Percentiles rank a stretch among this genome's conserved stretches.
These are phyloP conservation scores for Leishmania major DNA, from an alignment of 208 protist genomes.

Conservation along the genomic window DNA sequence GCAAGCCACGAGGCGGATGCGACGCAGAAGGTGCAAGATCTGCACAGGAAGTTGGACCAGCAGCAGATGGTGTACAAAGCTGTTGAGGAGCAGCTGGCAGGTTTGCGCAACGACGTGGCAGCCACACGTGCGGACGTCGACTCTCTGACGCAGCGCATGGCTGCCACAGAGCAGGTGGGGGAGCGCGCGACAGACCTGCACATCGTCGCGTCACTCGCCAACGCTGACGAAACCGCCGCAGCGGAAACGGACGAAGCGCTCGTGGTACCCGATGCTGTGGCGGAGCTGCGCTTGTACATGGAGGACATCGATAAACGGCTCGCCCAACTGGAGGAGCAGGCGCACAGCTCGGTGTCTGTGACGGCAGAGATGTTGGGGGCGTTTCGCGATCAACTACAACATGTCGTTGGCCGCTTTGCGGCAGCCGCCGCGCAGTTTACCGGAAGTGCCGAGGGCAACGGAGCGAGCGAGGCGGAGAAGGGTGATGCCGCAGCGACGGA, in stretches of 20 bases:
- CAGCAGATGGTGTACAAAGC: neutral
- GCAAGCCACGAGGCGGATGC: slow-evolving; percentile 4
- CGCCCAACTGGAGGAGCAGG: slow-evolving; percentile 24
- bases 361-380: slow-evolving; percentile 41
- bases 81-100: slow-evolving; percentile 7
- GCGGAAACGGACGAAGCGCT: neutral
- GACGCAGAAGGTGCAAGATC: neutral
- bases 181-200: neutral
- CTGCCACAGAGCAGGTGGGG: neutral
- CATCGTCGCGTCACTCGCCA: neutral
- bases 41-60: slow-evolving; percentile 12
- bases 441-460: neutral
- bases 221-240: neutral
- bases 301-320: slow-evolving; percentile 20
- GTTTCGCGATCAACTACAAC: slow-evolving; percentile 41
- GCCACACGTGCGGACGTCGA: slow-evolving; percentile 2
- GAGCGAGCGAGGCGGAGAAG: neutral
- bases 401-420: slow-evolving; percentile 48
- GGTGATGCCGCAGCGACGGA: neutral
- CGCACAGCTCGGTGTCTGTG: slow-evolving; percentile 15
- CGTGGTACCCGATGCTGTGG: neutral
- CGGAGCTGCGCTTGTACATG: slow-evolving; percentile 10
- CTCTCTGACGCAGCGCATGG: slow-evolving; percentile 6
- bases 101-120: slow-evolving; percentile 4
- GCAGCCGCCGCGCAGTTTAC: slow-evolving; percentile 23